These are phyloP conservation scores for Asterochloris sp. DNA, from an alignment of 139 green algal species.

Conservation along the genomic window DNA sequence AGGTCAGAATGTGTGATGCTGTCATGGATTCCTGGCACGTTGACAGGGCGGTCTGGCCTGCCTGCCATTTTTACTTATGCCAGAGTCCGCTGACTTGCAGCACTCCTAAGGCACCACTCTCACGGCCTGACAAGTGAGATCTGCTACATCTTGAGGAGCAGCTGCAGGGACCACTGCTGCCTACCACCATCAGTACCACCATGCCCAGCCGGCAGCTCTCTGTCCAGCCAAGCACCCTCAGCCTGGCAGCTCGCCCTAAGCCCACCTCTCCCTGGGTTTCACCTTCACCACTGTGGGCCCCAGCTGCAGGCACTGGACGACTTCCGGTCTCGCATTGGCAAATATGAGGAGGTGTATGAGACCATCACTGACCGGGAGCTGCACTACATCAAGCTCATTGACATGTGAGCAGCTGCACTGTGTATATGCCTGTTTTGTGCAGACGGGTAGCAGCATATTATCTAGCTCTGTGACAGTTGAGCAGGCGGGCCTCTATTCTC, in stretches of 20 bases:
- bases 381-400: constrained; percentile 98
- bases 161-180: no score
- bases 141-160: no score
- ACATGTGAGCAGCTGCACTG: constrained; percentile 66
- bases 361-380: constrained; percentile 81
- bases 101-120: no score
- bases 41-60: neutral
- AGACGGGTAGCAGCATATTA: constrained; percentile 84
- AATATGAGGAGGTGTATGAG: constrained; percentile 92
- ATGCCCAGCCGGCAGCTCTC: no score
- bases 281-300: neutral
- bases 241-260: neutral
- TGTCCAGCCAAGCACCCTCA: no score
- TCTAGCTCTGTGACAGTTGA: constrained; percentile 93
- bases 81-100: no score
- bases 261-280: neutral
- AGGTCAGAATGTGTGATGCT: constrained; percentile 33
- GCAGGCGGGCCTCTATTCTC: constrained; percentile 92
- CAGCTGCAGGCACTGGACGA: constrained; percentile 60
- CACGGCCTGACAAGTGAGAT: no score
- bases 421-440: constrained; percentile 52
- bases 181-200: no score
- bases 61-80: no score
- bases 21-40: no score
- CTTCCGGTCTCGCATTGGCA: constrained; percentile 80